phyloP scores from a whole-genome alignment of 345 rosid species.

The Nasturtium officinale region DNA sequence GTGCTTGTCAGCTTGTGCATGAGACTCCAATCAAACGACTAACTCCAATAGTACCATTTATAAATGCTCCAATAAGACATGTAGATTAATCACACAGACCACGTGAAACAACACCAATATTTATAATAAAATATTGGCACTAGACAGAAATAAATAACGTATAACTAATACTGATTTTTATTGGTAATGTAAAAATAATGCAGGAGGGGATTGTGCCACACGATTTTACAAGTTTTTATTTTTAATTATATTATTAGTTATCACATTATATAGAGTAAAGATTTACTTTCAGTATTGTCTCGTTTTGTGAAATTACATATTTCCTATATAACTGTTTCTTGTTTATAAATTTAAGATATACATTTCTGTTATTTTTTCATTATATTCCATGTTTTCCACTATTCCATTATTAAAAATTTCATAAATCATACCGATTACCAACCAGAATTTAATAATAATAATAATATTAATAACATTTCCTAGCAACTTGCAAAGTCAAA shows the following conservation, averaged over 20 bases:
- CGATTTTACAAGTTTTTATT: neutral
- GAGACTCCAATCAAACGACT: neutral
- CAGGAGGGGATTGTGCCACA: neutral
- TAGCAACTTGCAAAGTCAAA: constrained; percentile 1
- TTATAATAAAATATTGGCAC: neutral
- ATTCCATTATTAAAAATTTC: neutral
- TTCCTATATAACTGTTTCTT: neutral
- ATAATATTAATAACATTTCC: neutral
- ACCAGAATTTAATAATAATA: neutral
- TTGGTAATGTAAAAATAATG: neutral
- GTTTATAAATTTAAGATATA: neutral
- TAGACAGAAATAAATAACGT: neutral
- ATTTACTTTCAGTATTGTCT: neutral
- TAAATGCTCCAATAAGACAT: neutral
- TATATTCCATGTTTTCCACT: neutral
- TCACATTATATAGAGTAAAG: neutral
- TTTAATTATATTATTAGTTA: neutral
- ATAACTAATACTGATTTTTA: neutral
- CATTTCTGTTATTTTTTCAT: neutral
- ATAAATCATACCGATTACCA: no score
- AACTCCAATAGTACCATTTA: neutral
- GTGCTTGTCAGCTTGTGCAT: neutral
- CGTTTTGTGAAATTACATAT: no score
- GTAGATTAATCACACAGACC: neutral
- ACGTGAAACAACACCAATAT: neutral